These are phyloP conservation scores for Aechmea fasciata DNA, from an alignment of 176 grass and related monocot species.

Conservation along the genomic window DNA sequence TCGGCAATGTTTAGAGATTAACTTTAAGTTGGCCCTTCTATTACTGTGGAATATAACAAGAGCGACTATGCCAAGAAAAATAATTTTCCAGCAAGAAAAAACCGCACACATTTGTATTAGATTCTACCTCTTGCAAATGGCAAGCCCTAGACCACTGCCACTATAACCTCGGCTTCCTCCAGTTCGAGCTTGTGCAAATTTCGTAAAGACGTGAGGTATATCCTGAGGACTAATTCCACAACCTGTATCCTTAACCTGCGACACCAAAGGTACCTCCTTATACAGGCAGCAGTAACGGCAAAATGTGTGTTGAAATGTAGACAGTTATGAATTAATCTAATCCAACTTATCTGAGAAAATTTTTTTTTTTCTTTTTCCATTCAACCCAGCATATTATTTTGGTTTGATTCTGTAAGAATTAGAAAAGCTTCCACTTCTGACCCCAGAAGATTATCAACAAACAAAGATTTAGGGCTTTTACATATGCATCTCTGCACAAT, in stretches of 20 bases:
- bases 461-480: too few species aligned
- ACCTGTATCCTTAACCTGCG: slow-evolving; percentile 85
- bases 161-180: slow-evolving; percentile 46
- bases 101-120: too few species aligned
- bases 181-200: slow-evolving; percentile 62
- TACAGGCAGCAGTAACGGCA: not conserved
- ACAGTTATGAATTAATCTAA: too few species aligned
- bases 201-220: slow-evolving; percentile 79
- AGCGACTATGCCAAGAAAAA: too few species aligned
- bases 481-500: too few species aligned
- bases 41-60: too few species aligned
- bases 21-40: too few species aligned
- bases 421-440: not conserved
- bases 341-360: too few species aligned
- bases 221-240: slow-evolving; percentile 89
- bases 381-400: too few species aligned
- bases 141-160: slow-evolving; percentile 47
- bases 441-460: not conserved
- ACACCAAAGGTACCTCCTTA: slow-evolving; percentile 2
- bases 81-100: too few species aligned
- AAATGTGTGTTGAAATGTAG: not conserved
- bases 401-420: not conserved
- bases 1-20: too few species aligned
- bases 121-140: slow-evolving; percentile 43
- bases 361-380: too few species aligned